Conservation (phyloP, 371 early-diverging fungal genomes). For the Zopfochytrium polystomum region DNA sequence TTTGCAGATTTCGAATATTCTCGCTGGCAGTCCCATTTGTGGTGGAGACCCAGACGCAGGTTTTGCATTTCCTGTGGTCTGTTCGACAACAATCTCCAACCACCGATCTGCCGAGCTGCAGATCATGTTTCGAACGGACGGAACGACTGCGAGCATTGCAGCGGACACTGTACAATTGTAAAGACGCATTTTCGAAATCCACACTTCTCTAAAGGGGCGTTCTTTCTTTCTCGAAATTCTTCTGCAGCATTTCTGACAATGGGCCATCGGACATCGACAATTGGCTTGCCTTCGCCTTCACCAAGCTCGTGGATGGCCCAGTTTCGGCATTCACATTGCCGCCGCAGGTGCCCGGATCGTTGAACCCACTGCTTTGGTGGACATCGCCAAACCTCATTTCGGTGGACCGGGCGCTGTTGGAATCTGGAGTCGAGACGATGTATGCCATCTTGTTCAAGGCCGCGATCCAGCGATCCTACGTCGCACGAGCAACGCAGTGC, state of each 20-base stretch:
- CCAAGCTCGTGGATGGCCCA: slow-evolving; percentile 1
- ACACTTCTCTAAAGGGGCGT: too few relatives aligned
- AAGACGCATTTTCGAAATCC: too few relatives aligned
- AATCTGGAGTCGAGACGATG: slow-evolving; percentile 32
- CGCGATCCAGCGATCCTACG: slow-evolving; percentile 29
- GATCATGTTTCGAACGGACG: slow-evolving; percentile 30
- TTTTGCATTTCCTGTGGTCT: slow-evolving; percentile 20
- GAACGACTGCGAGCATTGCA: slow-evolving; percentile 36
- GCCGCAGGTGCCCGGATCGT: slow-evolving; percentile 6
- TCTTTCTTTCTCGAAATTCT: too few relatives aligned
- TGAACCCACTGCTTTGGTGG: slow-evolving; percentile 20
- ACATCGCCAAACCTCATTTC: slow-evolving; percentile 22
- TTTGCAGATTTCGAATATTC: slow-evolving; percentile 4
- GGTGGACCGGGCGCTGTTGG: slow-evolving; percentile 22
- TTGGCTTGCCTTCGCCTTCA: slow-evolving; percentile 11
- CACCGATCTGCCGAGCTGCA: slow-evolving; percentile 6
- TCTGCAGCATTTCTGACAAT: background rate
- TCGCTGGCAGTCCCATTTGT: background rate
- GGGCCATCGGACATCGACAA: background rate
- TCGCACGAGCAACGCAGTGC: slow-evolving; percentile 20
- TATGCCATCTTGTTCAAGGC: slow-evolving; percentile 29
- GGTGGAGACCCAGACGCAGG: background rate
- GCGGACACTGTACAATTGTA: background rate
- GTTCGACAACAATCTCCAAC: slow-evolving; percentile 18
- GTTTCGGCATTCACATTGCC: slow-evolving; percentile 3